A percentile compares a stretch with the other conserved stretches of the same genome.
Evolutionary conservation across 768 basidiomycete genomes (phyloP).

Genomic region (Tricholoma terreum): DNA sequence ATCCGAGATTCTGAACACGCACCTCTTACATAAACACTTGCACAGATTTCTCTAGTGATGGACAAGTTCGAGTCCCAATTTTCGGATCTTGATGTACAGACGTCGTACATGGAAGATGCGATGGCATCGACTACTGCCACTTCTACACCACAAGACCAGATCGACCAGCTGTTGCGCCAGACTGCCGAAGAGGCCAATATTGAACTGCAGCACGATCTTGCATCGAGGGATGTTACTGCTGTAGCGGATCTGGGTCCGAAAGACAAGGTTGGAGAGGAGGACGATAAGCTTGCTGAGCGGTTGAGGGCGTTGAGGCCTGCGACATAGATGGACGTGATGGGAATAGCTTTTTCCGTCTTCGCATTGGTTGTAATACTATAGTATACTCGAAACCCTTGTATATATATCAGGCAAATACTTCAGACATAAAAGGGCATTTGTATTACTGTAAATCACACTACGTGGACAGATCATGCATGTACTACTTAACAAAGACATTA

Average conservation of each 20-base stretch:
- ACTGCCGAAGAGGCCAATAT: constrained; percentile 97
- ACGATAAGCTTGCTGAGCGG: constrained; percentile 78
- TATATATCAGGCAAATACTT: constrained; percentile 4
- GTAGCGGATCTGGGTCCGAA: constrained; percentile 55
- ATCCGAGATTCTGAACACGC: neutral
- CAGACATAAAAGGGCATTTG: constrained; percentile 2
- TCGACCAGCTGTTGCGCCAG: constrained; percentile 87
- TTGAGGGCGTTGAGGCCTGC: constrained; percentile 85
- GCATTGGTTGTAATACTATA: constrained; percentile 6
- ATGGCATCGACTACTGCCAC: constrained; percentile 92
- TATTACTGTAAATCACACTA: constrained; percentile 12
- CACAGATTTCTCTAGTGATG: constrained; percentile 95
- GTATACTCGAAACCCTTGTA: neutral
- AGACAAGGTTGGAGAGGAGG: constrained; percentile 70
- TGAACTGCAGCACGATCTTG: constrained; percentile 89
- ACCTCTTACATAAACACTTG: neutral
- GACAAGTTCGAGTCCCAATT: constrained; percentile 98
- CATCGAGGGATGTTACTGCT: constrained; percentile 53
- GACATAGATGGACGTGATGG: constrained; percentile 33
- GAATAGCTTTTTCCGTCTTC: neutral
- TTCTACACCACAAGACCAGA: constrained; percentile 95
- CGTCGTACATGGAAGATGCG: constrained; percentile 96
- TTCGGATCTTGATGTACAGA: constrained; percentile 95
- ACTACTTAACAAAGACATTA: constrained; percentile 6
- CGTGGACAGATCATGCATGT: constrained; percentile 13